Evolutionary conservation across 2,329 filamentous ascomycete species (phyloP), one percentile per base, ranked within the genome.

Genomic region (Stagonosporopsis tanaceti): DNA sequence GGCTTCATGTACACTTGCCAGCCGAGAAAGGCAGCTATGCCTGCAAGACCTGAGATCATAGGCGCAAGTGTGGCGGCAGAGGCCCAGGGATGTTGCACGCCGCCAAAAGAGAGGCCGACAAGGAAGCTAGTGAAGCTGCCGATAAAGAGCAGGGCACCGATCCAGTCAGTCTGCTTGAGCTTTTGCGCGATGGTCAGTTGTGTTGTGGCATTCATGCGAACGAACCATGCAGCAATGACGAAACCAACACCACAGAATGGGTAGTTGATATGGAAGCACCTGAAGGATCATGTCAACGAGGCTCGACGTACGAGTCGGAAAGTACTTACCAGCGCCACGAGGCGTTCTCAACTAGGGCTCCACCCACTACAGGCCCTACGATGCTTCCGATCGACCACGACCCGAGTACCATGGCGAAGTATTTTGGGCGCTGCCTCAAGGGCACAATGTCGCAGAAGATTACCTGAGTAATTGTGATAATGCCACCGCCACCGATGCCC

Each of bases 201-300:
- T 2, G 61, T 50, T 3, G 63, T 59, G 2, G 59, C 53, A 22
- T 70, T 68, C n/a, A 68, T 55, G 7, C 61, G 59, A 3, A 71
- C 60, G 30, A 70, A 69, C 22, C 67, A 53, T 9, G 60, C 34
- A 3, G 70, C 70, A 17, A 69, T 59, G 8, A 69, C 7, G 40
- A 71, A 64, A 2, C 70, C 68, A 8, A 71, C 58, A 11, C 46
- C 57, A 25, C 80, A 79, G 65, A 87, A 81, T 2, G 86, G 85
- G 6, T 87, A 77, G 62, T 88, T 89, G 65, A 88, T 79, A 78
- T 83, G 88, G 67, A 88, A 88, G 39, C 88, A 84, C 56, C 56
- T 59, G 25, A 11, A 6, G 11, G 2, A 17, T n/a, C 35, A 25
- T 24, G 30, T 59, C n/a, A 59, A 40, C 30, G 28, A 15, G 22